phyloP scores from a whole-genome alignment of 768 basidiomycete species.

The Mycena sanguinolenta region DNA sequence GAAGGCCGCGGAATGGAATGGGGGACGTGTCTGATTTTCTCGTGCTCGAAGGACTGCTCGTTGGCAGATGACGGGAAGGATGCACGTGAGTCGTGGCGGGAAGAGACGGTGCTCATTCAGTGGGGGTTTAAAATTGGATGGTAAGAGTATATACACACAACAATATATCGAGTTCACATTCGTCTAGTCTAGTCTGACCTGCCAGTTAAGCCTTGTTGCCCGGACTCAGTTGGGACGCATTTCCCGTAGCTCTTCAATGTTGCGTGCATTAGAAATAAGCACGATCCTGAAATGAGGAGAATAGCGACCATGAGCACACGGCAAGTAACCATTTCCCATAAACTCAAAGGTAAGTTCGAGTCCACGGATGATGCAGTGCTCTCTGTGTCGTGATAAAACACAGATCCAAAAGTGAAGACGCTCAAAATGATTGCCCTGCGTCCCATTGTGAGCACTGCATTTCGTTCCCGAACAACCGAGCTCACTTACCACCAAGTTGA shows the following conservation, averaged over 20 bases:
- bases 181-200: background rate
- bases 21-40: constrained; percentile 93
- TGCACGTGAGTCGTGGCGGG: constrained; percentile 71
- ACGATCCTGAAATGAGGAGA: background rate
- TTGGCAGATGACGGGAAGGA: constrained; percentile 55
- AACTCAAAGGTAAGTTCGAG: background rate
- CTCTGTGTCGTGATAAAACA: constrained; percentile 18
- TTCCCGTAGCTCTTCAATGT: constrained; percentile 8
- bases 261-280: background rate
- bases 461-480: background rate
- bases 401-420: constrained; percentile 7
- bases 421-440: constrained; percentile 10
- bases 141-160: background rate
- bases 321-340: constrained; percentile 8
- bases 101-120: constrained; percentile 82
- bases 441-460: background rate
- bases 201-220: background rate
- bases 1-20: constrained; percentile 87
- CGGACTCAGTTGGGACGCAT: background rate
- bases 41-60: constrained; percentile 87
- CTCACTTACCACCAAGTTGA: constrained; percentile 27
- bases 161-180: background rate
- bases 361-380: constrained; percentile 11
- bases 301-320: constrained; percentile 12
- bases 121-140: constrained; percentile 67